Evolutionary conservation across 2,329 filamentous ascomycete genomes (phyloP).

Genomic region (Diaporthe caulivora): DNA sequence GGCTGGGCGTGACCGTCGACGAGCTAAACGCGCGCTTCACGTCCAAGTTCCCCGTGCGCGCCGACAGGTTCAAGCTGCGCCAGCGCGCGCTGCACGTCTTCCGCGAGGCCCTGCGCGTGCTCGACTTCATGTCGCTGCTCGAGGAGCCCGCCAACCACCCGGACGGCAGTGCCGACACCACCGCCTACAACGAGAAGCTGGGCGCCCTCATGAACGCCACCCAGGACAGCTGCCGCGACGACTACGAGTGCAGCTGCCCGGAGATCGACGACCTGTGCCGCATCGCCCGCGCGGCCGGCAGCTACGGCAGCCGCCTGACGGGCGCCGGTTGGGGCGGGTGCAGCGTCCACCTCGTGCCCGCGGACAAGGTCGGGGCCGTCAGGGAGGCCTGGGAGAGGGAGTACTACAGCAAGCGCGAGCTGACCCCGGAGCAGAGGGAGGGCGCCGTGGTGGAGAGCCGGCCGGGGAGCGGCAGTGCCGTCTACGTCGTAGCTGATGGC

Average conservation of each 20-base stretch:
- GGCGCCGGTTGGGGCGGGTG: conserved; percentile 98
- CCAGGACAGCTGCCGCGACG: conserved; percentile 85
- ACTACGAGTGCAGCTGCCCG: conserved; percentile 92
- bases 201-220: conserved; percentile 90
- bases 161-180: conserved; percentile 64
- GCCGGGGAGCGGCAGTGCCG: conserved; percentile 80
- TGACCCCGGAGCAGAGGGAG: conserved; percentile 78
- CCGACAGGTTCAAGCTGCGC: conserved; percentile 87
- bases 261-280: conserved; percentile 92
- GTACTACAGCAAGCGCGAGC: conserved; percentile 80
- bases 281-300: conserved; percentile 82
- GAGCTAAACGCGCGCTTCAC: conserved; percentile 85
- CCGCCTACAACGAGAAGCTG: conserved; percentile 73
- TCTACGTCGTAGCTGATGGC: conserved; percentile 57
- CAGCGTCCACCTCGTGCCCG: conserved; percentile 91
- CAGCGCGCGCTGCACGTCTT: conserved; percentile 94
- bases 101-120: conserved; percentile 86
- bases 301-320: conserved; percentile 87
- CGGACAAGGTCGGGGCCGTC: conserved; percentile 82
- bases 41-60: conserved; percentile 89
- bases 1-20: conserved; percentile 76
- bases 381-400: conserved; percentile 81
- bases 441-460: conserved; percentile 90
- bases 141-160: conserved; percentile 59
- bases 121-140: conserved; percentile 86